These are phyloP conservation scores for Candida silvicultrix DNA, from an alignment of 805 yeast genomes.

Conservation along the genomic window DNA sequence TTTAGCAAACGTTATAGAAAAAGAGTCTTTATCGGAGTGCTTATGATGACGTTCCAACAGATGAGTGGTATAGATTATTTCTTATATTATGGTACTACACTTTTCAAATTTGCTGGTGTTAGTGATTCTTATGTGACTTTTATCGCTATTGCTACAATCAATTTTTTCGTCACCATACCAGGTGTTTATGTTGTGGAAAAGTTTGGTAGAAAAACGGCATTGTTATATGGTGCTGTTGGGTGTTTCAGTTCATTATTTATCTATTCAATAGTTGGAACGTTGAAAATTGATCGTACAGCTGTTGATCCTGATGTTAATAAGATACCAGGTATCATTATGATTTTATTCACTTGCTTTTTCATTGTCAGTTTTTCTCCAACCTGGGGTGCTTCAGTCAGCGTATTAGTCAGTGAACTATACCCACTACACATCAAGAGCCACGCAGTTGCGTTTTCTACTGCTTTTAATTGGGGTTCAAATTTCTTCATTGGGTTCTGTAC, in stretches of 20 bases:
- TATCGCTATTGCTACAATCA: constrained; percentile 47
- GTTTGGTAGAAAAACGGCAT: constrained; percentile 37
- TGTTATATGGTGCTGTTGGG: constrained; percentile 36
- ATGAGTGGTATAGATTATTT: constrained; percentile 63
- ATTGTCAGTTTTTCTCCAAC: constrained; percentile 47
- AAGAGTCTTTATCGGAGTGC: constrained; percentile 48
- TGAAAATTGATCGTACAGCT: constrained; percentile 28
- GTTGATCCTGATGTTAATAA: constrained; percentile 17
- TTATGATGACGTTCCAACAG: constrained; percentile 56
- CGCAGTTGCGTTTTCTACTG: constrained; percentile 49
- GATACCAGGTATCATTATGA: constrained; percentile 46
- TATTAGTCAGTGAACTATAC: constrained; percentile 39
- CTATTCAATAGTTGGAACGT: constrained; percentile 39
- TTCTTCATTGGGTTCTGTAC: constrained; percentile 55
- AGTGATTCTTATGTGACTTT: constrained; percentile 48
- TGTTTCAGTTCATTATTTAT: constrained; percentile 48
- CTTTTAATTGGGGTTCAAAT: constrained; percentile 46
- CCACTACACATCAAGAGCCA: constrained; percentile 56
- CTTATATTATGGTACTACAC: constrained; percentile 56
- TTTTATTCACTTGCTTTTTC: constrained; percentile 46
- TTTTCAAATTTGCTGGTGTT: constrained; percentile 49
- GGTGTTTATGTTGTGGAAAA: constrained; percentile 44
- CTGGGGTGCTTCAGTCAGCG: constrained; percentile 50
- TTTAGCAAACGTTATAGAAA: constrained; percentile 2
- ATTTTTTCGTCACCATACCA: constrained; percentile 43